Evolutionary conservation across 108 stramenopile species (phyloP).

Genomic region (Fragilaria crotonensis): DNA sequence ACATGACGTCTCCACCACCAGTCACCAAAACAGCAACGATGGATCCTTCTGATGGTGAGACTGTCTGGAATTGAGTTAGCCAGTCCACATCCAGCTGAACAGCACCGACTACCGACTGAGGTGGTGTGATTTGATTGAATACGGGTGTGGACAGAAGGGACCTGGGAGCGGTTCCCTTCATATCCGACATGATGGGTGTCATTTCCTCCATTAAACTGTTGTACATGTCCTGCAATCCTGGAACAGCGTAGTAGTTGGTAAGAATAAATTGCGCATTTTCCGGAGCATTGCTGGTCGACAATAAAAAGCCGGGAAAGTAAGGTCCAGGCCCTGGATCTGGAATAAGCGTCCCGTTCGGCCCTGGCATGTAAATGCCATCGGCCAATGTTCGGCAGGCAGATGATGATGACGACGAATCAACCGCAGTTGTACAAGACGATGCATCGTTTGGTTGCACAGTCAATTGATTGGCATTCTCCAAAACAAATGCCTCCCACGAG

Average conservation of each 20-base stretch:
- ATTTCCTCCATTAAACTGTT: not conserved
- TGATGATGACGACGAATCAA: too few species aligned
- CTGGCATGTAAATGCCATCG: constrained; percentile 1
- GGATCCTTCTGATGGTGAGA: not conserved
- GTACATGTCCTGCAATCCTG: too few species aligned
- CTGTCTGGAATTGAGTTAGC: not conserved
- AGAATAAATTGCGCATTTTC: not conserved
- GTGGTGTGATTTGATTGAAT: not conserved
- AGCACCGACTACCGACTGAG: not conserved
- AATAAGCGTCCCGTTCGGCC: not conserved
- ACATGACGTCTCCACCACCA: constrained; percentile 26
- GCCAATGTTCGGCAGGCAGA: not conserved
- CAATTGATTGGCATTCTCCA: not conserved
- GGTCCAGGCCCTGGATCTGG: constrained; percentile 1
- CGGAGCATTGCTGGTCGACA: not conserved
- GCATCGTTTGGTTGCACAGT: not conserved
- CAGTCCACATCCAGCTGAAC: constrained; percentile 1
- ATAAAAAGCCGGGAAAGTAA: not conserved
- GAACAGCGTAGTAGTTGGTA: not conserved
- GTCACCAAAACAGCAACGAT: not conserved
- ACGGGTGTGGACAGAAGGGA: not conserved
- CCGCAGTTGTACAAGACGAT: not conserved
- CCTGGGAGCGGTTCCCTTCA: not conserved
- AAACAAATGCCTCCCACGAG: not conserved
- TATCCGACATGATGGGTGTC: not conserved